Evolutionary conservation across 495 filamentous ascomycete genomes (phyloP).

Genomic region (Tuber calosporum): DNA sequence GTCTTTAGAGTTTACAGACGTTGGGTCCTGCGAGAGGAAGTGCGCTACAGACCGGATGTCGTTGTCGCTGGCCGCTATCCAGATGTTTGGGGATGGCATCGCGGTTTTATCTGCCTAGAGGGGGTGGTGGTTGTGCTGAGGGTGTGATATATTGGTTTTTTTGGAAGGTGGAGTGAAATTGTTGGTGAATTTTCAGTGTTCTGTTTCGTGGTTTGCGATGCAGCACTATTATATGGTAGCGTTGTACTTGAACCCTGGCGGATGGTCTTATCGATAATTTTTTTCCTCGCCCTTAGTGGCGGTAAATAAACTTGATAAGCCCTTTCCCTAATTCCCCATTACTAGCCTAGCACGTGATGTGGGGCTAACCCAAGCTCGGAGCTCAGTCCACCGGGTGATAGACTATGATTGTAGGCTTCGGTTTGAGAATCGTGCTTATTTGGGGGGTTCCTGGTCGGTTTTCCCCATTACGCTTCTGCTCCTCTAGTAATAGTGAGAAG

Average conservation of each 20-base stretch:
- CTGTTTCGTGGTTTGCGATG: background rate
- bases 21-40: conserved; percentile 59
- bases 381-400: background rate
- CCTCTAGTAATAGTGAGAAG: background rate
- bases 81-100: conserved; percentile 60
- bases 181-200: background rate
- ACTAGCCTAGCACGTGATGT: background rate
- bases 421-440: background rate
- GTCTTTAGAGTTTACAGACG: conserved; percentile 63
- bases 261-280: conserved; percentile 6
- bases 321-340: background rate
- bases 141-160: conserved; percentile 5
- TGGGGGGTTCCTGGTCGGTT: background rate
- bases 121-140: background rate
- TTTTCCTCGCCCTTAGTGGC: background rate
- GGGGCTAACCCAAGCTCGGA: background rate
- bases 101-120: conserved; percentile 3
- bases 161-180: background rate
- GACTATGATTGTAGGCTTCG: background rate
- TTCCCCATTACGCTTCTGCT: background rate
- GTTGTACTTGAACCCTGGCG: background rate
- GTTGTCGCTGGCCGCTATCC: conserved; percentile 72
- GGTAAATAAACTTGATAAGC: no score
- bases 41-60: conserved; percentile 54
- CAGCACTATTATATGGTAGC: background rate